Evolutionary conservation across 345 rosid genomes (phyloP), one percentile per base, ranked within the genome.

Genomic region (Populus pruinosa): DNA sequence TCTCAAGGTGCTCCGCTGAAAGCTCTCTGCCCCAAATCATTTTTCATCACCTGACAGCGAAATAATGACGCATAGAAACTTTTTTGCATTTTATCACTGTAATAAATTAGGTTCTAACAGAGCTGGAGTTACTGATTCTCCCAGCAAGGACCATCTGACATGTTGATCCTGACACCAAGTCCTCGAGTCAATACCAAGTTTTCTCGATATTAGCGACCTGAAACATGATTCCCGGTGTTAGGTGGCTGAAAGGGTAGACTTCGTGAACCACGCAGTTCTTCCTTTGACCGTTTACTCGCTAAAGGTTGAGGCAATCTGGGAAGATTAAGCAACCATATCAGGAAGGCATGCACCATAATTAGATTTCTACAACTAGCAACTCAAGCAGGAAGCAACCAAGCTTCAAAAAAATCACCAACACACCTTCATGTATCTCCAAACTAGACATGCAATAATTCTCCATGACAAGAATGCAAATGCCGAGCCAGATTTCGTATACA

Each of bases 211-310:
- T n/a, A 21, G 21, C 62, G 25, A 2, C 11, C 62, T 9, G 74
- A 71, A 79, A 78, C 79, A 63, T 77, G 68, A 36, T 83, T 77
- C 18, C 74, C 84, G 41, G 70, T 81, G 71, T 83, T 81, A 55
- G 73, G 80, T 69, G 76, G 78, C 83, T 14, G 63, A 10, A 63
- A 78, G 14, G 73, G 74, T 16, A 50, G 64, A 77, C 76, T 65
- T 36, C 66, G 77, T 21, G 81, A 70, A 53, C 82, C 78, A 31
- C 25, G 62, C 50, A 7, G 38, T 56, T 85, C 74, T 67, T 82
- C 83, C 78, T 82, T 87, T 18, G 71, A 9, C 36, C 82, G 41
- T 73, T 86, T 84, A 82, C 80, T 83, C 31, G 79, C 71, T 53
- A 50, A 31, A 27, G 82, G 79, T 43, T 66, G 74, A 8, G 76